Base-by-base conservation (phyloP, 2,329 filamentous ascomycete genomes). In the Phialophora macrospora region DNA sequence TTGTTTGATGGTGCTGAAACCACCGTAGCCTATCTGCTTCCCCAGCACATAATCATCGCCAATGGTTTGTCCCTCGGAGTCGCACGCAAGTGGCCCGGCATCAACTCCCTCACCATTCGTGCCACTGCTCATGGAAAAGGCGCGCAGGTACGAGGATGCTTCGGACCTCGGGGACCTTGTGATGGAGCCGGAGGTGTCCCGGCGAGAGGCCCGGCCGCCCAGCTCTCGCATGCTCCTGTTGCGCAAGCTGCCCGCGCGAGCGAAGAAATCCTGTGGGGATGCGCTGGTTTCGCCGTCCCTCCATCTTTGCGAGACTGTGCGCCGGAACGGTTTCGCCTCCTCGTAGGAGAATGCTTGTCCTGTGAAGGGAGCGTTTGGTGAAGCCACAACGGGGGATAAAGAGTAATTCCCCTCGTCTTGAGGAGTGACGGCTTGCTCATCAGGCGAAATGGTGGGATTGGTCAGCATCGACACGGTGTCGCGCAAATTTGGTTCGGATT, bases 1-100 rank as follows among this genome's bases (percentile, higher is more conserved):
- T 75, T 90, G 87, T 72, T 88, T 89, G 38, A 90, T 86, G 1
- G 85, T 81, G 68, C 87, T 88, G 75, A 90, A 90, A 3, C 88
- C 88, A 28, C 88, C 88, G 68, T 81, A 85, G 2, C 86, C 88
- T 65, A 90, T 86, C 66, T 87, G 84, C 69, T 87, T 87, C 55
- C 88, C 88, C 59, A 90, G 84, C 34, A 90, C 85, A 74, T 89
- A 90, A 68, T 88, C 85, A 60, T 84, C 82, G 49, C 87, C 87
- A 55, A 90, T 85, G 66, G 87, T 84, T 73, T 90, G 87, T 2
- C 88, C 88, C 77, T 90, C 87, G 56, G 88, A 86, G 72, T 90
- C 88, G 12, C 86, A 87, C 65, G 87, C 81, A 68, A 73, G 77
- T 60, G 73, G 78, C 61, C 65, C 74, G 63, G 57, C 75, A 72